Evolutionary conservation across 2,329 filamentous ascomycete species (phyloP), one percentile per base, ranked within the genome.

Genomic region (Fusarium camptoceras): DNA sequence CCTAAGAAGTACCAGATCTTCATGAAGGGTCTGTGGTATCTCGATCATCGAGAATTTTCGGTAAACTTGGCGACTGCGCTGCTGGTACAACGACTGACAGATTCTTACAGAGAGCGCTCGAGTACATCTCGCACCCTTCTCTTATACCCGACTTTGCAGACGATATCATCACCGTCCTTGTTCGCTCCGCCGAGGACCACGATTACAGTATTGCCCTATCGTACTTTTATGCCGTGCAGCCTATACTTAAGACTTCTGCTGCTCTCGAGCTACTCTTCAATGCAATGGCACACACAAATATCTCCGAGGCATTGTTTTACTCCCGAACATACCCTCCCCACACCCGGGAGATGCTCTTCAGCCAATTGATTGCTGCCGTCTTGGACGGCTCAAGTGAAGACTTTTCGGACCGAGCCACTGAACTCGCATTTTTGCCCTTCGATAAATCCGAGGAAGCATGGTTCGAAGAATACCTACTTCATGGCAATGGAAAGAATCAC

Each of bases 71-170:
- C 25, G 20, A 18, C 37, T 9, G 1, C 2, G 63, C 16, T 18
- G 3, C 16, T 2, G 1, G 50, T n/a, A 7, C 12, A 4, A 1
- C 8, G 6, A 44, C 54, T 75, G 18, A 71, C 39, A 24, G 47
- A 14, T 50, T 8, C 8, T 14, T 50, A 27, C 51, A 92, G 86
- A 81, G 83, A 68, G 92, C 93, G 5, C 84, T 97, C 28, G 89
- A 93, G 73, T 89, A 91, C 76, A 87, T 97, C 16, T 90, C 92
- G 6, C 91, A 96, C 74, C 93, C 94, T 0, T 93, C 91, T 3
- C 85, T 97, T 7, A 89, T 91, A 22, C 90, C 92, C 37, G 94
- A 94, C 56, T 97, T 96, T 75, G 87, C 92, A 59, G 93, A 96
- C 80, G 92, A 97, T 66, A 94, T 97, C 55, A 85, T 96, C 71